These are phyloP conservation scores for Populus simonii DNA, from an alignment of 345 rosid genomes.

Conservation along the genomic window DNA sequence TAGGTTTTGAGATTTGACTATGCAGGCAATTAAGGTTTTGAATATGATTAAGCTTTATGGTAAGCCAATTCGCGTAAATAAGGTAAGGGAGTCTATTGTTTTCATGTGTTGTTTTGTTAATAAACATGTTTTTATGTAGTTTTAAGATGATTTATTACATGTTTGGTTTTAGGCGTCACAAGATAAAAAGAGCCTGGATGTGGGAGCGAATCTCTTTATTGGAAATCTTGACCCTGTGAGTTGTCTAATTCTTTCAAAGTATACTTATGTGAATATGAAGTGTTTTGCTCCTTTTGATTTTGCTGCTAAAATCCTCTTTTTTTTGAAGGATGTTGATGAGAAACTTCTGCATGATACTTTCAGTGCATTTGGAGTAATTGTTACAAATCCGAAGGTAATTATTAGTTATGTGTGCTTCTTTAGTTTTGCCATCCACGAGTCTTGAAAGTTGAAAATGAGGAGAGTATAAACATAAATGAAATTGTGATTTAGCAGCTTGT, in stretches of 20 bases:
- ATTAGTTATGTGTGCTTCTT: not conserved
- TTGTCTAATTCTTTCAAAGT: constrained; percentile 4
- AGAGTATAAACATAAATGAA: not conserved
- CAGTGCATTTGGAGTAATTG: constrained; percentile 96
- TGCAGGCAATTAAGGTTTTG: constrained; percentile 91
- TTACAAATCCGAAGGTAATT: constrained; percentile 90
- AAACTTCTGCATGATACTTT: constrained; percentile 95
- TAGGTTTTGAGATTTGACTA: not conserved
- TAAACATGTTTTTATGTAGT: not conserved
- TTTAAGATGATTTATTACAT: not conserved
- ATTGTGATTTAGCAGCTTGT: not conserved
- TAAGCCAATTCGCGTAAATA: constrained; percentile 93
- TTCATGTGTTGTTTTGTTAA: not conserved
- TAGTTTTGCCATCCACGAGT: not conserved
- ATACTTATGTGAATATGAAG: not conserved
- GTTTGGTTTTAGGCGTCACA: constrained; percentile 73
- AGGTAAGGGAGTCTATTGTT: constrained; percentile 41
- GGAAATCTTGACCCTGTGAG: constrained; percentile 97
- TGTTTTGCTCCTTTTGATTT: constrained; percentile 3
- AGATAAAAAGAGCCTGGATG: constrained; percentile 98
- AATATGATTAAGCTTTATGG: constrained; percentile 97
- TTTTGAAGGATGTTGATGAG: constrained; percentile 91
- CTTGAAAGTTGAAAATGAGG: not conserved
- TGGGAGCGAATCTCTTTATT: constrained; percentile 95
- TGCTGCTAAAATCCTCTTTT: constrained; percentile 12